Conservation (phyloP, 164 flowering plant species). For the Berberis vulgaris region DNA sequence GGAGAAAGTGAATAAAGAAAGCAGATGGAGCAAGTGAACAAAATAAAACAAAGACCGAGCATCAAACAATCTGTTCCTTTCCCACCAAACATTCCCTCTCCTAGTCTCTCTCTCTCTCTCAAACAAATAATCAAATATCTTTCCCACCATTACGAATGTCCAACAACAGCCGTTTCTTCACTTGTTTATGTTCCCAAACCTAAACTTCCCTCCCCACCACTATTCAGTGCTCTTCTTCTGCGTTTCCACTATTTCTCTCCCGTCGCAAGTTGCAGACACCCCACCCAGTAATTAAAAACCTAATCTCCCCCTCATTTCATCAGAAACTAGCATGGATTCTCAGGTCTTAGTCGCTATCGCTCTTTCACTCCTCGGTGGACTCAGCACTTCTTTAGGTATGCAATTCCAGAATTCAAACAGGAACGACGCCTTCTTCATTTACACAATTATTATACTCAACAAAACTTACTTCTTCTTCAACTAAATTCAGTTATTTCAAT, state of each 20-base stretch:
- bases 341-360: conserved; percentile 73
- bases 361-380: conserved; percentile 79
- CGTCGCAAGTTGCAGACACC: neutral
- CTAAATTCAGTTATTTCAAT: too few relatives aligned
- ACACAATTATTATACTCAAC: neutral
- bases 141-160: conserved; percentile 1
- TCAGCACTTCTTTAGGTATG: conserved; percentile 81
- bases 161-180: neutral
- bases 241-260: neutral
- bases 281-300: neutral
- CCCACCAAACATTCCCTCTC: neutral
- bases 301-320: neutral
- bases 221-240: neutral
- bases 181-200: neutral
- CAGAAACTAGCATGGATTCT: conserved; percentile 54
- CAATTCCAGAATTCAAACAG: neutral
- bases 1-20: neutral
- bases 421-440: neutral
- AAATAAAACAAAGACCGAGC: neutral
- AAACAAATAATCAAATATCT: neutral
- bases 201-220: neutral
- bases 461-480: too few relatives aligned
- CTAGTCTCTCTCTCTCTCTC: neutral
- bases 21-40: neutral
- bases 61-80: neutral